phyloP scores from a whole-genome alignment of 352 stramenopile genomes.

The Globisporangium okanoganense region DNA sequence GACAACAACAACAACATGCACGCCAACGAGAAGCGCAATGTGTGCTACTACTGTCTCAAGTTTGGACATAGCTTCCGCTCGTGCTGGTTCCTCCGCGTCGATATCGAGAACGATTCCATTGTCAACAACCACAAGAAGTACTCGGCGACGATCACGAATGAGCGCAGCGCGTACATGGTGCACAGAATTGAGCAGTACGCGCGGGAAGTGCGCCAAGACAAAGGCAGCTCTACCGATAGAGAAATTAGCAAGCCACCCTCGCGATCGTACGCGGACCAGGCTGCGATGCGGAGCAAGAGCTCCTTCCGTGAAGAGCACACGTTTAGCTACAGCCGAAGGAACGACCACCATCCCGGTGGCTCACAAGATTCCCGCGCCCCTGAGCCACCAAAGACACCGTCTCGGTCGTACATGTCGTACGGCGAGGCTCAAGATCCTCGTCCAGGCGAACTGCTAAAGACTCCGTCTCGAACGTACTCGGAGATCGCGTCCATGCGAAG shows the following conservation, averaged over 20 bases:
- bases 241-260: not conserved
- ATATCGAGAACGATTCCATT: conserved; percentile 32
- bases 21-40: conserved; percentile 11
- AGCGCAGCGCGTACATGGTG: conserved; percentile 35
- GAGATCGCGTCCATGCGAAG: conserved; percentile 13
- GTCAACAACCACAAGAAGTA: conserved; percentile 30
- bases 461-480: conserved; percentile 6
- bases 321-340: not conserved
- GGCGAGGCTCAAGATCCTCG: not conserved
- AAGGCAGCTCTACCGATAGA: not conserved
- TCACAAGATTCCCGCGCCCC: not conserved
- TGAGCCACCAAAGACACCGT: not conserved
- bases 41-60: conserved; percentile 46
- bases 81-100: conserved; percentile 38
- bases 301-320: conserved; percentile 8
- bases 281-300: conserved; percentile 5
- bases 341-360: not conserved
- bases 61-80: conserved; percentile 30
- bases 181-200: conserved; percentile 34
- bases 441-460: not conserved
- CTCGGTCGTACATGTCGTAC: conserved; percentile 1
- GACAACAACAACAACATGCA: conserved; percentile 5
- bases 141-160: conserved; percentile 29
- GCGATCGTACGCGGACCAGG: conserved; percentile 3
- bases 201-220: conserved; percentile 19